These are phyloP conservation scores for Solanum etuberosum DNA, from an alignment of 257 asterid species.

Conservation along the genomic window DNA sequence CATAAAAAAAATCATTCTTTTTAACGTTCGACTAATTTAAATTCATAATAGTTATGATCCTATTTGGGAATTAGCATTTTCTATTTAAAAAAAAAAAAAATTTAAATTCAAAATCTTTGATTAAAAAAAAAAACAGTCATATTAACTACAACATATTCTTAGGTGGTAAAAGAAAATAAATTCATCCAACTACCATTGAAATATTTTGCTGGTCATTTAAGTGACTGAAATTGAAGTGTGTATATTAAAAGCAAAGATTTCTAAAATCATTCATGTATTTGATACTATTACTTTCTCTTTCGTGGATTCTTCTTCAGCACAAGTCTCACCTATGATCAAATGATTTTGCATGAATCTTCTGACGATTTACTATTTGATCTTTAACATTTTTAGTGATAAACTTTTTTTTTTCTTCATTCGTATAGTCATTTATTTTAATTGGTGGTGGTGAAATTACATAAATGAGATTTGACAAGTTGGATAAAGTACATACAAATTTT, in stretches of 20 bases:
- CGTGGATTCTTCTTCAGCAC: slow-evolving; percentile 1
- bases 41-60: too few species aligned
- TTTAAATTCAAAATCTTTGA: too few species aligned
- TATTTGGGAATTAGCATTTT: too few species aligned
- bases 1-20: not conserved
- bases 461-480: too few species aligned
- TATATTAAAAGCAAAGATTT: not conserved
- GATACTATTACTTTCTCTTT: not conserved
- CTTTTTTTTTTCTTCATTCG: not conserved
- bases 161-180: not conserved
- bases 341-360: not conserved
- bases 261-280: not conserved
- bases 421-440: not conserved
- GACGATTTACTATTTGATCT: not conserved
- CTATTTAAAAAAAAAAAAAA: rapidly evolving
- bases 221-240: not conserved
- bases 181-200: not conserved
- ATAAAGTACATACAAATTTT: too few species aligned
- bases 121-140: too few species aligned
- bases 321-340: not conserved
- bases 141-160: too few species aligned
- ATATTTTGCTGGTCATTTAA: slow-evolving; percentile 1
- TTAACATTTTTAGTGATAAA: not conserved
- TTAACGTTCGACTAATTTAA: too few species aligned
- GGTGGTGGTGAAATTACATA: too few species aligned